Evolutionary conservation across 2,329 filamentous ascomycete species (phyloP).

Genomic region (Penicillium sp.): DNA sequence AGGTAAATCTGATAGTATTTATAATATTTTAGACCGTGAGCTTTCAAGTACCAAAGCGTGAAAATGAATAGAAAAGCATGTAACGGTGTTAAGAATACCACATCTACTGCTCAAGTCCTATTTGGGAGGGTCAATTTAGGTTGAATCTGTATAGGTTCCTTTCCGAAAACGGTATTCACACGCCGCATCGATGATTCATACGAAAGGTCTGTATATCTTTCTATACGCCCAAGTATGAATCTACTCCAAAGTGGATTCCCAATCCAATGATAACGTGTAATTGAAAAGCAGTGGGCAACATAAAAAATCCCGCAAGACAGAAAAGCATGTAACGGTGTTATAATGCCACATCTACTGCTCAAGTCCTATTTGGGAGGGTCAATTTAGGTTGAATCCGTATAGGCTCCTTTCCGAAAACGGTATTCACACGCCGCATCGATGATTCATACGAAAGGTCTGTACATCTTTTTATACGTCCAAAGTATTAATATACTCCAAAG

Average conservation of each 20-base stretch:
- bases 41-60: neutral
- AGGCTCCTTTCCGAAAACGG: neutral
- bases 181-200: neutral
- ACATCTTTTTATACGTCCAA: neutral
- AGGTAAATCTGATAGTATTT: neutral
- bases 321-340: neutral
- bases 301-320: neutral
- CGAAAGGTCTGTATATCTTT: neutral
- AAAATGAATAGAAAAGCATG: neutral
- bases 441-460: neutral
- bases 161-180: neutral
- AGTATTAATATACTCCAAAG: neutral
- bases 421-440: neutral
- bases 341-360: neutral
- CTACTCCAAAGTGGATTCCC: neutral
- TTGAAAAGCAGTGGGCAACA: neutral
- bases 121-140: neutral
- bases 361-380: neutral
- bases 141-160: neutral
- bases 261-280: too few relatives aligned
- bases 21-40: neutral
- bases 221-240: neutral
- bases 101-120: neutral
- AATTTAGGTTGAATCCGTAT: neutral
- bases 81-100: neutral